phyloP scores from a whole-genome alignment of 305 asterid genomes.

The Andrographis paniculata region DNA sequence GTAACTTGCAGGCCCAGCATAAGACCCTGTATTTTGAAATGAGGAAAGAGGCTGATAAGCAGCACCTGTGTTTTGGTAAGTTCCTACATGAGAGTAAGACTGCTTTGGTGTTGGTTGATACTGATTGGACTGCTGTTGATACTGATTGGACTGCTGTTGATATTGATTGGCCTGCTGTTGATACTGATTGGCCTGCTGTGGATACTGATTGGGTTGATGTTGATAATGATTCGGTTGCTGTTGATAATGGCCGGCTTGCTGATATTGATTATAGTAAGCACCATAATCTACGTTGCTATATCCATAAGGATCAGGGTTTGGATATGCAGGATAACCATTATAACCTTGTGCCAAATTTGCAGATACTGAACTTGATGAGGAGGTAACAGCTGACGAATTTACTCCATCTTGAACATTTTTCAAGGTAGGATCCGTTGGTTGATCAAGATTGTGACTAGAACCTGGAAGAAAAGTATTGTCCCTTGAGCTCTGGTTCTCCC shows the following conservation, averaged over 20 bases:
- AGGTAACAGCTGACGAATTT: conserved; percentile 36
- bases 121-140: conserved; percentile 36
- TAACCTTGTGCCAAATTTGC: conserved; percentile 56
- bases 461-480: conserved; percentile 58
- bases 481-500: conserved; percentile 38
- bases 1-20: conserved; percentile 97
- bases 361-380: conserved; percentile 65
- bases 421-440: conserved; percentile 32
- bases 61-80: conserved; percentile 99
- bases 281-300: conserved; percentile 59
- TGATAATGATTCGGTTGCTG: conserved; percentile 52
- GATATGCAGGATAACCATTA: conserved; percentile 58
- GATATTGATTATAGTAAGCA: conserved; percentile 58
- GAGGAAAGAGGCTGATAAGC: conserved; percentile 99
- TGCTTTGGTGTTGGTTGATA: conserved; percentile 58
- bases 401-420: conserved; percentile 55
- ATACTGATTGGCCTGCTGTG: conserved; percentile 52
- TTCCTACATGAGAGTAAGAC: conserved; percentile 67
- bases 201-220: conserved; percentile 36
- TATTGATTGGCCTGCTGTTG: conserved; percentile 25
- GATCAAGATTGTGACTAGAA: conserved; percentile 51
- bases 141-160: conserved; percentile 41
- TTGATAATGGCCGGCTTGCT: conserved; percentile 40
- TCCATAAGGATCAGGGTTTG: conserved; percentile 67
- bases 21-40: conserved; percentile 99